These are phyloP conservation scores for Trichoderma oligosporum DNA, from an alignment of 2,329 filamentous ascomycete genomes.

Conservation along the genomic window DNA sequence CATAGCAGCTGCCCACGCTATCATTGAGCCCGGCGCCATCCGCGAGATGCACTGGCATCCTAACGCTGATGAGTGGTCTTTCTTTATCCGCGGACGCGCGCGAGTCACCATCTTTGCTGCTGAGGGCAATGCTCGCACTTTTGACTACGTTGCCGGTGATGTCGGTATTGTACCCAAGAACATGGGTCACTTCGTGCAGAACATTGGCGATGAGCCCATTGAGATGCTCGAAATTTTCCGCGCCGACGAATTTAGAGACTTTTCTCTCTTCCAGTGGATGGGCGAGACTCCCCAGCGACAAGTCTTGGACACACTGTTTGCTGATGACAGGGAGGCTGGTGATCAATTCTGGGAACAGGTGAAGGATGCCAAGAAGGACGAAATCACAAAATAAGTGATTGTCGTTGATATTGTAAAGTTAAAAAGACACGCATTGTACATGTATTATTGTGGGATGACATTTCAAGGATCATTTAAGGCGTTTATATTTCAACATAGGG, in stretches of 20 bases:
- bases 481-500: background rate
- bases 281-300: constrained; percentile 65
- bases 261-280: constrained; percentile 72
- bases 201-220: constrained; percentile 70
- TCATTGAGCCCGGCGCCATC: constrained; percentile 67
- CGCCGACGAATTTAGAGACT: constrained; percentile 67
- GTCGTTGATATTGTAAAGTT: background rate
- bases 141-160: constrained; percentile 71
- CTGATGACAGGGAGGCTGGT: constrained; percentile 56
- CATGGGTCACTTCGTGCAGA: constrained; percentile 80
- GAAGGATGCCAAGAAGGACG: constrained; percentile 58
- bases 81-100: constrained; percentile 69
- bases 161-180: constrained; percentile 73
- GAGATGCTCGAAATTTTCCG: constrained; percentile 75
- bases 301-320: constrained; percentile 64
- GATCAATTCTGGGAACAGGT: constrained; percentile 61
- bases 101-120: constrained; percentile 72
- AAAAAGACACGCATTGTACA: background rate
- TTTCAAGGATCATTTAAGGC: constrained; percentile 3
- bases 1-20: constrained; percentile 67
- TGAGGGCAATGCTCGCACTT: constrained; percentile 65
- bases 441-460: constrained; percentile 10
- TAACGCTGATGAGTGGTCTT: constrained; percentile 75
- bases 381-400: constrained; percentile 36
- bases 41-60: constrained; percentile 84